Conservation (phyloP, 2,329 filamentous ascomycete species). For the Fusarium praegraminearum region DNA sequence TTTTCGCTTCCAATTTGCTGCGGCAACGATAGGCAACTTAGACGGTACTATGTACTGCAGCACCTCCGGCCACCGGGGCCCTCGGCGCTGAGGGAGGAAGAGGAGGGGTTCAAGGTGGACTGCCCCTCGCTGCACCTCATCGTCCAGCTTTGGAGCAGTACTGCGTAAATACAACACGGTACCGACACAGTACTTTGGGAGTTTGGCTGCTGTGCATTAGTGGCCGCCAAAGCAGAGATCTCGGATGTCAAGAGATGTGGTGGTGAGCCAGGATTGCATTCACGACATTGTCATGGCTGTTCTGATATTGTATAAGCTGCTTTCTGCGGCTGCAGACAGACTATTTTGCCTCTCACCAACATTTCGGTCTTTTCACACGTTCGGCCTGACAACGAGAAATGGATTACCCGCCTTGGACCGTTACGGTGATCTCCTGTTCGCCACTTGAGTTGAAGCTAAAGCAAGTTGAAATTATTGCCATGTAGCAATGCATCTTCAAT, state of each 20-base stretch:
- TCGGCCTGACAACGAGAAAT: constrained; percentile 39
- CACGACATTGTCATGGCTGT: constrained; percentile 9
- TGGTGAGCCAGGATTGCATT: constrained; percentile 48
- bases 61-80: constrained; percentile 37
- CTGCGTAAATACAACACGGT: constrained; percentile 40
- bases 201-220: constrained; percentile 51
- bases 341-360: constrained; percentile 39
- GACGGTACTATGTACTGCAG: constrained; percentile 36
- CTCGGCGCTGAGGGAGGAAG: constrained; percentile 24
- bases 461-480: constrained; percentile 46
- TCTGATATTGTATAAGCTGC: constrained; percentile 17
- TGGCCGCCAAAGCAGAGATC: constrained; percentile 51
- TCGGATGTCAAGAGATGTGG: constrained; percentile 48
- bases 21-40: constrained; percentile 32
- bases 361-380: constrained; percentile 31
- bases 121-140: constrained; percentile 39
- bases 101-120: constrained; percentile 38
- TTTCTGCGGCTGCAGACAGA: constrained; percentile 26
- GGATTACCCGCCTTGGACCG: constrained; percentile 42
- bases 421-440: constrained; percentile 46
- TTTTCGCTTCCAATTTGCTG: constrained; percentile 44
- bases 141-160: constrained; percentile 27
- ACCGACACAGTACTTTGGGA: constrained; percentile 33
- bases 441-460: constrained; percentile 47
- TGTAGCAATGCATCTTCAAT: constrained; percentile 45